Evolutionary conservation across 139 green algal genomes (phyloP).

Genomic region (Micractinium sp.): DNA sequence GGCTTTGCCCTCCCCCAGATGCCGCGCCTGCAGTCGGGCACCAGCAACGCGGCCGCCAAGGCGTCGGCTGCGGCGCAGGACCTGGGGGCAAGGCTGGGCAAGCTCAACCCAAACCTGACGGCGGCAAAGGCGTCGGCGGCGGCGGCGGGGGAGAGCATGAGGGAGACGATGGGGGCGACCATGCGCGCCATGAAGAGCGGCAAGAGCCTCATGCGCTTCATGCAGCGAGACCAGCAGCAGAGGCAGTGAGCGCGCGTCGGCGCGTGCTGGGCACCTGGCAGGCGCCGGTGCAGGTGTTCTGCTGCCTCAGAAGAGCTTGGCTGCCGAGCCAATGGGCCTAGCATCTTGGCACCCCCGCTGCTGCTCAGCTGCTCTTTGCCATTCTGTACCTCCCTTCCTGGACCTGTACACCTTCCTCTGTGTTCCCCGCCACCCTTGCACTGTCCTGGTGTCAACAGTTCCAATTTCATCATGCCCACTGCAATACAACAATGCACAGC

Average conservation of each 20-base stretch:
- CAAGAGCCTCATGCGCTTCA: slow-evolving; percentile 40
- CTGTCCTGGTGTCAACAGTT: not conserved
- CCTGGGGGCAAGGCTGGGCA: slow-evolving; percentile 33
- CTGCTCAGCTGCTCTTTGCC: not conserved
- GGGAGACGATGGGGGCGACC: slow-evolving; percentile 42
- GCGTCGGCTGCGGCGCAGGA: slow-evolving; percentile 39
- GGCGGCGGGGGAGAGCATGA: slow-evolving; percentile 47
- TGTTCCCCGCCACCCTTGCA: not conserved
- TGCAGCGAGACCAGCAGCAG: slow-evolving; percentile 13
- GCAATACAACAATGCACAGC: not conserved
- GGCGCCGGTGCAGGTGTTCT: too few species aligned
- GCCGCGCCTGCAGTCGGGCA: slow-evolving; percentile 3
- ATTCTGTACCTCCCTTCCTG: not conserved
- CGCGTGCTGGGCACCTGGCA: too few species aligned
- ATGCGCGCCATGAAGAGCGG: slow-evolving; percentile 45
- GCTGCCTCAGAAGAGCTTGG: too few species aligned
- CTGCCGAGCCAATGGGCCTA: too few species aligned
- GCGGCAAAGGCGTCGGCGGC: slow-evolving; percentile 23
- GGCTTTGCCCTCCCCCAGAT: not conserved
- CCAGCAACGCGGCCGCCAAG: slow-evolving; percentile 19
- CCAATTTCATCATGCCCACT: not conserved
- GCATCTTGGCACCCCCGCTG: not conserved
- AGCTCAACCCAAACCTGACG: slow-evolving; percentile 10
- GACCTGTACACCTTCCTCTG: not conserved
- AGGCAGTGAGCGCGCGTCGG: too few species aligned